Percentiles rank a stretch among this genome's conserved stretches.
These are phyloP conservation scores for Lactuca saligna DNA, from an alignment of 129 eudicot genomes.

Conservation along the genomic window DNA sequence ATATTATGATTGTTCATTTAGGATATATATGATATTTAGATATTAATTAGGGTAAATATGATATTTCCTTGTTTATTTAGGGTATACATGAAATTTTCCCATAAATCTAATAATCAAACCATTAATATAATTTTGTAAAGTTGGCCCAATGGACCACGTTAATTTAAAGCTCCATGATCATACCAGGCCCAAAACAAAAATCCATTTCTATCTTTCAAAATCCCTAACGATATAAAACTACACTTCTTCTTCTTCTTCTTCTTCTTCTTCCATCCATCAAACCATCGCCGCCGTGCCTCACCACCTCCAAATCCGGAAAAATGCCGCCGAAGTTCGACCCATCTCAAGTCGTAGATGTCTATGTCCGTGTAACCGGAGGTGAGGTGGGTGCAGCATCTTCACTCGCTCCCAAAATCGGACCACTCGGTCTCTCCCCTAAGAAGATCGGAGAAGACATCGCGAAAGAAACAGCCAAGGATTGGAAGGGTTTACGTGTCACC, in stretches of 20 bases:
- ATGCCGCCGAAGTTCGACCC: constrained; percentile 90
- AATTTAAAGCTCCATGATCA: not conserved
- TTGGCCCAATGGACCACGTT: not conserved
- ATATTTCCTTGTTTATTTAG: too few species aligned
- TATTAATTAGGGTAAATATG: too few species aligned
- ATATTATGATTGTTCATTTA: too few species aligned
- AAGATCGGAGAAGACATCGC: constrained; percentile 78
- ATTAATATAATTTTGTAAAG: too few species aligned
- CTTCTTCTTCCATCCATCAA: not conserved
- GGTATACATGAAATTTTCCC: too few species aligned
- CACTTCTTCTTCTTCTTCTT: not conserved
- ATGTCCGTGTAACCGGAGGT: constrained; percentile 73
- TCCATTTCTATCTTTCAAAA: not conserved
- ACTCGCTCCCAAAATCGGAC: constrained; percentile 77
- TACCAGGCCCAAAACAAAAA: not conserved
- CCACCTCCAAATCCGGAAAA: constrained; percentile 26
- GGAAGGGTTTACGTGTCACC: constrained; percentile 84
- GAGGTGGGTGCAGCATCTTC: constrained; percentile 78
- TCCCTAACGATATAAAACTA: not conserved
- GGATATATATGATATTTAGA: too few species aligned
- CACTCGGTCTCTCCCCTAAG: constrained; percentile 72
- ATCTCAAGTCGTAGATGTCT: constrained; percentile 61
- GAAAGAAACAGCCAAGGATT: constrained; percentile 72
- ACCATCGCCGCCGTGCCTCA: constrained; percentile 19
- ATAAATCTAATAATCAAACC: too few species aligned